Evolutionary conservation across 495 filamentous ascomycete species (phyloP), one percentile per base, ranked within the genome.

Genomic region (Trichoderma gamsii): DNA sequence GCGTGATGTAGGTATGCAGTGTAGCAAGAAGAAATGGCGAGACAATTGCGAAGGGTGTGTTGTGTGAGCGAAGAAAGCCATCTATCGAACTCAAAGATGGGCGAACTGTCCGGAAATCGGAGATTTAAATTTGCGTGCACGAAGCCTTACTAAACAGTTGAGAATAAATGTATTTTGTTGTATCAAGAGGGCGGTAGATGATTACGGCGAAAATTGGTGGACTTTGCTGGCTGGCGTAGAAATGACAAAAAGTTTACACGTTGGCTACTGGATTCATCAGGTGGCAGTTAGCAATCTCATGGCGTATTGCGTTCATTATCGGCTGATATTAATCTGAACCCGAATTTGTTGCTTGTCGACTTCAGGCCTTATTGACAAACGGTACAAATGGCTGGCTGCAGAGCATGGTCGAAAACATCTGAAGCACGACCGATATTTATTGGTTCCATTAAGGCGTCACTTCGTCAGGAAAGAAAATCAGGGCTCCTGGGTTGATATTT

Each of bases 251-350:
- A 16, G 5, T 61, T 61, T 59, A 18, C 21, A 61, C 56, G 56
- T 61, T 61, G 56, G 56, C 56, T 61, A 61, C 56, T 61, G 56
- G 56, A 3, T 61, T 29, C 12, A 61, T 61, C 56, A 32, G 56
- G 11, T 29, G 25, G 23, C 11, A 32, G 56, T 61, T 61, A 61
- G 56, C 27, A 61, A 9, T 27, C 56, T 61, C 56, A 61, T 61
- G 25, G 56, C 16, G 56, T 29, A 16, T 0, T 32, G 56, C 12
- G 25, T 61, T 61, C 23, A 61, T 61, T 18, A 61, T 61, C 56
- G 56, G 56, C 27, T 52, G 49, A n/a, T 61, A 61, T 16, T 16
- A 15, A 61, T 29, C 11, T 61, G 56, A 61, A 32, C 27, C 56
- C 56, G 51, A 25, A 61, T 13, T 16, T 18, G 25, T 32, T 61